Conservation (phyloP, 225 moss, liverwort and hornwort genomes). For the Polytrichum formosum region DNA sequence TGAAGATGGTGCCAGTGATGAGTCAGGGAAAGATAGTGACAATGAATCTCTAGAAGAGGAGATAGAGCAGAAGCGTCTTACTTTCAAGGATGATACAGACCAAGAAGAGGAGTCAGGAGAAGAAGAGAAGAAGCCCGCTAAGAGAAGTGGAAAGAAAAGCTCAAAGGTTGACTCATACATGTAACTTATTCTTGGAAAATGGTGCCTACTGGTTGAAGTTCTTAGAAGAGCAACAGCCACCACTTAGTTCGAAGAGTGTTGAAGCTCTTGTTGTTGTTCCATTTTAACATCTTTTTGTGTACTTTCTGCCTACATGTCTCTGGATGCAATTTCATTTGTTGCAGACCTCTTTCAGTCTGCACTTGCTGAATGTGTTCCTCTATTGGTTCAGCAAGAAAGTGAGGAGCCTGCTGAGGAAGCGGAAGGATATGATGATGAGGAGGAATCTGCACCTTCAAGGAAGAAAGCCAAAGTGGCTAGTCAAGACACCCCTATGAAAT, state of each 20-base stretch:
- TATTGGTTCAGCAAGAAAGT: conserved; percentile 37
- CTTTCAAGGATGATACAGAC: conserved; percentile 64
- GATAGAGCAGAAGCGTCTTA: conserved; percentile 58
- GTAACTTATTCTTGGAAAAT: too few relatives aligned
- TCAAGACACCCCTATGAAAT: conserved; percentile 43
- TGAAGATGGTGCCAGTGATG: conserved; percentile 56
- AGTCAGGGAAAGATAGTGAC: conserved; percentile 53
- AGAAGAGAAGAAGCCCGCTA: conserved; percentile 43
- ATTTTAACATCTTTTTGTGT: too few relatives aligned
- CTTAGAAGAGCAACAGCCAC: too few relatives aligned
- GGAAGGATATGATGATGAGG: conserved; percentile 23
- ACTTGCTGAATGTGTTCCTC: neutral
- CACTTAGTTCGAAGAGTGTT: too few relatives aligned
- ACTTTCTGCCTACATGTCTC: too few relatives aligned
- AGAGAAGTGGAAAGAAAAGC: conserved; percentile 28
- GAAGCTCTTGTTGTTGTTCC: too few relatives aligned
- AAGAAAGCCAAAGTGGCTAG: conserved; percentile 48
- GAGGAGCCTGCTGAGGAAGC: conserved; percentile 29
- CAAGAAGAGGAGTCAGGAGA: conserved; percentile 55
- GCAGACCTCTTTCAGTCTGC: too few relatives aligned
- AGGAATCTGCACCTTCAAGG: conserved; percentile 19
- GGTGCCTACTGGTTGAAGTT: too few relatives aligned
- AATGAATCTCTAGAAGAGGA: conserved; percentile 77
- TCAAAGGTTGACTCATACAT: conserved; percentile 14
- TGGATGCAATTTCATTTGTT: too few relatives aligned